Conservation (phyloP, 78 protist genomes). For the Corallochytrium limacisporum region DNA sequence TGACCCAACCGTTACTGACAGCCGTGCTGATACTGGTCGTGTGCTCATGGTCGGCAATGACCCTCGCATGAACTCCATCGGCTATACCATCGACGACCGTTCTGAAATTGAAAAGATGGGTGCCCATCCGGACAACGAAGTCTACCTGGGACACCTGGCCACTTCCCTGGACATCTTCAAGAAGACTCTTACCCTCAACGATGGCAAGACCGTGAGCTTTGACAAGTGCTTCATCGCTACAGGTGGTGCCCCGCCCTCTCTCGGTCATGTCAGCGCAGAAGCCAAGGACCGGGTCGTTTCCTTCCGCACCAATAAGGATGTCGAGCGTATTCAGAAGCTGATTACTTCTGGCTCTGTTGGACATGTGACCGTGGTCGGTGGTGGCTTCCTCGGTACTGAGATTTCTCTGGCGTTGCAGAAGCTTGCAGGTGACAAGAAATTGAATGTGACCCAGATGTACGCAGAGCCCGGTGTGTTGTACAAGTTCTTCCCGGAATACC, state of each 20-base stretch:
- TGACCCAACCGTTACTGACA: no score
- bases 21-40: not conserved
- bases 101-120: not conserved
- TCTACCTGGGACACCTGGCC: conserved; percentile 1
- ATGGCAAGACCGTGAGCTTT: conserved; percentile 11
- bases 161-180: not conserved
- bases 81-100: conserved; percentile 6
- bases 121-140: not conserved
- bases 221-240: conserved; percentile 6
- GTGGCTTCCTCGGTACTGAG: conserved; percentile 5
- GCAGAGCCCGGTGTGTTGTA: conserved; percentile 22
- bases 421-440: not conserved
- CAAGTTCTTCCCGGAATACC: conserved; percentile 13
- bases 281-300: not conserved
- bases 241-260: not conserved
- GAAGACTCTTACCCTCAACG: not conserved
- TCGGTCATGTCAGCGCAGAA: not conserved
- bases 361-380: not conserved
- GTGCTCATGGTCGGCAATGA: conserved; percentile 22
- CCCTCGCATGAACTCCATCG: conserved; percentile 17
- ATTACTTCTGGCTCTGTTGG: not conserved
- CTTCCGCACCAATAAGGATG: conserved; percentile 4
- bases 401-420: not conserved
- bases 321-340: not conserved
- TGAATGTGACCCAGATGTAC: conserved; percentile 6